Base-by-base conservation (phyloP, 73 alveolate genomes). In the Urostyla sp. region DNA sequence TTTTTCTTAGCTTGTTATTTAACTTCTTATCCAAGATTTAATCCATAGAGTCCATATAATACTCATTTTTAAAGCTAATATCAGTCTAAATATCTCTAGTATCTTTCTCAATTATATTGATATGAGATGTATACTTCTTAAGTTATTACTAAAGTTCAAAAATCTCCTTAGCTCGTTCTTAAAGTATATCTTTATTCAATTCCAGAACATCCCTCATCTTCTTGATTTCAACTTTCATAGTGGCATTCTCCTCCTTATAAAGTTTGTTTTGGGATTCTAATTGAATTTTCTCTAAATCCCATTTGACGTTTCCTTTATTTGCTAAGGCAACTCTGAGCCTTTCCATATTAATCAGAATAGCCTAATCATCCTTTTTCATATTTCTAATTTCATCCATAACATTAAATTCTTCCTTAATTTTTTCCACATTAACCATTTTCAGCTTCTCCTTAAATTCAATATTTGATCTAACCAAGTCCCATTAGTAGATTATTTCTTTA, bases 401-500 rank as follows among this genome's bases (percentile, higher is more conserved):
- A n/a, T 50, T 48, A 26, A 73, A 54, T 23, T 73, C 75, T 27
- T 73, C 69, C 43, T 73, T 51, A 43, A 51, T 50, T 16, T 48
- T 73, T 10, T 1, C 1, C 1, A 50, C 57, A 34, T 36, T 73
- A 7, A 73, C 85, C 40, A 52, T 73, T 18, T 18, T 73, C 36
- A 63, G 7, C 44, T 46, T 7, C 35, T 63, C 61, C 27, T 63
- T 63, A 30, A 63, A 63, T 13, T 52, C 60, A 23, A 50, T 2
- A 24, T 73, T 73, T 26, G 85, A 73, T 75, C 78, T 27, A 38
- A 75, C 57, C 8, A 56, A 15, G 40, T 75, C 87, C 87, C 87
- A 75, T 0, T 30, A 13, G 31, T 75, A 54, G 35, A 75, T 57
- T 8, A 75, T 24, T 10, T 54, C 72, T 15, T 57, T 53, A 16